These are phyloP conservation scores for Trichophyton schoenleinii DNA, from an alignment of 2,329 filamentous ascomycete species.

Conservation along the genomic window DNA sequence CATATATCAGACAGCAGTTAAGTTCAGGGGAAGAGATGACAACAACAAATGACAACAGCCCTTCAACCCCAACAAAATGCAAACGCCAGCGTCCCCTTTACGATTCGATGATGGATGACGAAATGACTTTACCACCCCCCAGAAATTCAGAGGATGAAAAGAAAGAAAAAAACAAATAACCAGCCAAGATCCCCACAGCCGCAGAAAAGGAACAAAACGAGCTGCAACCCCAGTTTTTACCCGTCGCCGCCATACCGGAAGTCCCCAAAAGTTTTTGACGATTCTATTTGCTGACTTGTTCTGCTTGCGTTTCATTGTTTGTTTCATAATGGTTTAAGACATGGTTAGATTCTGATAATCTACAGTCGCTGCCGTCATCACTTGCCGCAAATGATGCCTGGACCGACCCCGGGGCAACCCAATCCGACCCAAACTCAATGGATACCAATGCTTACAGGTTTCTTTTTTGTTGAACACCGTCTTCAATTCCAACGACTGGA, in stretches of 20 bases:
- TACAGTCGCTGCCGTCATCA: not conserved
- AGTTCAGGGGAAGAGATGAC: not conserved
- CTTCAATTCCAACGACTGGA: not conserved
- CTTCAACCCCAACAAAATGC: constrained; percentile 7
- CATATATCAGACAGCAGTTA: not conserved
- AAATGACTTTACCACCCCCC: constrained; percentile 24
- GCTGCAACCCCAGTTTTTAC: not conserved
- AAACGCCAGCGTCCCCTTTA: constrained; percentile 24
- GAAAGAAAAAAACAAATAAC: constrained; percentile 9
- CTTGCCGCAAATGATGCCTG: not conserved
- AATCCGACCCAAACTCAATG: not conserved
- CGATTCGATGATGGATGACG: constrained; percentile 39
- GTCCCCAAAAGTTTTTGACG: not conserved
- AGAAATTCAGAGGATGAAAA: not conserved
- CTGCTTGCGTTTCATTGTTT: constrained; percentile 6
- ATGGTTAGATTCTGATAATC: constrained; percentile 1
- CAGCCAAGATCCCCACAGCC: not conserved
- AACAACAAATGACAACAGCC: constrained; percentile 15
- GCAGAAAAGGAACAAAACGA: not conserved
- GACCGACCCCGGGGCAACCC: not conserved
- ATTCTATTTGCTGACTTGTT: not conserved
- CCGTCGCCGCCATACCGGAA: not conserved
- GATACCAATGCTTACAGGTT: not conserved
- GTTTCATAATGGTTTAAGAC: constrained; percentile 9
- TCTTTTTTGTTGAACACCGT: not conserved